phyloP scores from a whole-genome alignment of 2,329 filamentous ascomycete genomes.

The Ceratocystis albifundus region DNA sequence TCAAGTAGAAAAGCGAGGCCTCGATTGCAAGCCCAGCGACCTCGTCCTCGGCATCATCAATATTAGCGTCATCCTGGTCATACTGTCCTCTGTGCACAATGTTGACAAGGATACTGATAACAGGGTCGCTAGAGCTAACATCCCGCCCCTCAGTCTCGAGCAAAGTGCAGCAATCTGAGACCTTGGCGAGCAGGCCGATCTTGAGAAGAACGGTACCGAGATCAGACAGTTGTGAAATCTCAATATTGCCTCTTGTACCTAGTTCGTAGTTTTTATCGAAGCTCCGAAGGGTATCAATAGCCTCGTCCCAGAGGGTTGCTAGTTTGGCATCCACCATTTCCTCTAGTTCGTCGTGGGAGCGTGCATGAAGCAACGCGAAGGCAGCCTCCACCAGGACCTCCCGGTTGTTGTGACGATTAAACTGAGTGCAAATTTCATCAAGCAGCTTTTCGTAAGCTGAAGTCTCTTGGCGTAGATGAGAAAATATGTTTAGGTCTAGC shows the following conservation, averaged over 20 bases:
- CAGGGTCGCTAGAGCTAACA: constrained; percentile 38
- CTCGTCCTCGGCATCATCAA: constrained; percentile 68
- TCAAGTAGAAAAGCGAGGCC: constrained; percentile 75
- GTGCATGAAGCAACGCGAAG: constrained; percentile 69
- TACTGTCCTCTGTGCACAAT: constrained; percentile 64
- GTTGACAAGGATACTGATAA: constrained; percentile 59
- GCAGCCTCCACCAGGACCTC: constrained; percentile 75
- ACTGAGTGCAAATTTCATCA: constrained; percentile 88
- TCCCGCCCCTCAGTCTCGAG: constrained; percentile 53
- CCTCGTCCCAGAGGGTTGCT: constrained; percentile 74
- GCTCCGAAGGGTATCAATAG: constrained; percentile 58
- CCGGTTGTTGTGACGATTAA: constrained; percentile 81
- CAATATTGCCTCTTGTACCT: constrained; percentile 57
- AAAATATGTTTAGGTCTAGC: constrained; percentile 76
- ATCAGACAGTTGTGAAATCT: constrained; percentile 52
- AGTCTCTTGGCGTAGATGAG: constrained; percentile 76
- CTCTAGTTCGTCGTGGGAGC: constrained; percentile 75
- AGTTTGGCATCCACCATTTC: constrained; percentile 75
- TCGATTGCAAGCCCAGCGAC: constrained; percentile 66
- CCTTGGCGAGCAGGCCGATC: constrained; percentile 66
- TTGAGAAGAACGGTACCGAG: constrained; percentile 65
- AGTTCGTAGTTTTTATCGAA: constrained; percentile 62
- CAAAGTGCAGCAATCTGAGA: constrained; percentile 64
- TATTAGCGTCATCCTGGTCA: constrained; percentile 54
- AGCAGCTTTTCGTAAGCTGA: constrained; percentile 68